Evolutionary conservation across 352 stramenopile genomes (phyloP).

Genomic region (Phytophthora pinifolia): DNA sequence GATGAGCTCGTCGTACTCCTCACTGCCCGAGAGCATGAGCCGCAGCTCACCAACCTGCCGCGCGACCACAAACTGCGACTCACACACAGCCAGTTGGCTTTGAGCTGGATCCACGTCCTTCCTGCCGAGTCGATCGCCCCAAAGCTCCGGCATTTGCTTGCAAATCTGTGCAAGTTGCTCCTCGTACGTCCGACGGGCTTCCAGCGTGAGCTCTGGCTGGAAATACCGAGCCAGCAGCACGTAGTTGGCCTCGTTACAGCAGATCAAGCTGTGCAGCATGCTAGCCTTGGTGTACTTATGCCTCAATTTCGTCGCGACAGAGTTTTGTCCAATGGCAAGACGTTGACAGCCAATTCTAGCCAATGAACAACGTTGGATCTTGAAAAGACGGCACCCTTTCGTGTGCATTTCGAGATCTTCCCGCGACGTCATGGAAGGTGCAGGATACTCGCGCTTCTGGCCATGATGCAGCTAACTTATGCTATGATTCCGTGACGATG

Average conservation of each 20-base stretch:
- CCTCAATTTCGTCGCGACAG: background rate
- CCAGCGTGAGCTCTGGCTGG: constrained; percentile 41
- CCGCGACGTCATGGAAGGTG: constrained; percentile 36
- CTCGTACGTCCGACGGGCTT: constrained; percentile 49
- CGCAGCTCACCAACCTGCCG: constrained; percentile 60
- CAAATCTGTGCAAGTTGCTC: constrained; percentile 49
- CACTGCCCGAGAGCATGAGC: constrained; percentile 56
- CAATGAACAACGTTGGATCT: constrained; percentile 8
- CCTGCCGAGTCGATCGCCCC: constrained; percentile 22
- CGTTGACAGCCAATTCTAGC: constrained; percentile 5
- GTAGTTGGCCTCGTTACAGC: constrained; percentile 65
- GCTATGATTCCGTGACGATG: background rate
- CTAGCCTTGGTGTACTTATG: background rate
- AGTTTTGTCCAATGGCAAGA: constrained; percentile 1
- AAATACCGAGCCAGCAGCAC: constrained; percentile 75
- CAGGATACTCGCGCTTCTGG: background rate
- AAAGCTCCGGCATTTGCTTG: constrained; percentile 36
- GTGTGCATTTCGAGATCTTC: constrained; percentile 34
- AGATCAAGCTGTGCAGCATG: constrained; percentile 73
- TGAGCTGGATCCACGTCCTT: constrained; percentile 15
- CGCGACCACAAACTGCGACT: constrained; percentile 61
- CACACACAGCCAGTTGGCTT: constrained; percentile 54
- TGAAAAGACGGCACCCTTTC: constrained; percentile 25
- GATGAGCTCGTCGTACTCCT: constrained; percentile 75
- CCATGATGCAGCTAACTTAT: too few species aligned